Conservation (phyloP, 1,284 basidiomycete species). For the Moniliella sp. region DNA sequence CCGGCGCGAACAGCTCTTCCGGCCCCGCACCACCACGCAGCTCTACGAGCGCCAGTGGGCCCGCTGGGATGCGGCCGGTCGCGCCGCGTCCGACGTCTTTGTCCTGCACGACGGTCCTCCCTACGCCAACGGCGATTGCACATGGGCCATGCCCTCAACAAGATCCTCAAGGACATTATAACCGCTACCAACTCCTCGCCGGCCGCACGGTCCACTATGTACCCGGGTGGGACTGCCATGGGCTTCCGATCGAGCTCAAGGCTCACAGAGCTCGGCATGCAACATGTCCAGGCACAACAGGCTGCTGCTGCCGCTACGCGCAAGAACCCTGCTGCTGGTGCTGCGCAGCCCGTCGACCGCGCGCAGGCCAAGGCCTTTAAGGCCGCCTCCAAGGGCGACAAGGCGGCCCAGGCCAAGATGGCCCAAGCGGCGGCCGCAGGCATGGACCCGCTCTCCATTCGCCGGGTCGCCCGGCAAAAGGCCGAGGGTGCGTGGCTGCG, state of each 20-base stretch:
- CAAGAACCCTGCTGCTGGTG: too few species aligned
- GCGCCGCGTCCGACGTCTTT: constrained; percentile 44
- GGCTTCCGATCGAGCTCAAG: constrained; percentile 53
- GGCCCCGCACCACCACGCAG: constrained; percentile 48
- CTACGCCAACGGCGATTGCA: constrained; percentile 91
- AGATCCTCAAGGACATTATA: constrained; percentile 92
- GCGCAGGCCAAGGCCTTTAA: too few species aligned
- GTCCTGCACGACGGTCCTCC: constrained; percentile 89
- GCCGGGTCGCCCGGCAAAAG: constrained; percentile 50
- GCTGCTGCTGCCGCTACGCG: not conserved
- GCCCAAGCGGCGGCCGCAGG: not conserved
- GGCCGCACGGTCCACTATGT: constrained; percentile 66
- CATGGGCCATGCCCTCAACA: constrained; percentile 90
- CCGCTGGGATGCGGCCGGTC: not conserved
- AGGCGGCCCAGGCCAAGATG: constrained; percentile 44
- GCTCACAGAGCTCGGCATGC: constrained; percentile 11
- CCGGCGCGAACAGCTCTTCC: constrained; percentile 46
- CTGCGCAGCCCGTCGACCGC: too few species aligned
- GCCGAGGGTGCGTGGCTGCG: constrained; percentile 54
- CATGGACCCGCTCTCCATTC: constrained; percentile 39
- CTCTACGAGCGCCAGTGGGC: constrained; percentile 65
- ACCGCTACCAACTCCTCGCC: constrained; percentile 59
- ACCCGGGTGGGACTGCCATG: constrained; percentile 97
- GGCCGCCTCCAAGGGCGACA: constrained; percentile 38
- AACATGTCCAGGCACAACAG: constrained; percentile 31